Evolutionary conservation across 495 filamentous ascomycete genomes (phyloP), one percentile per base, ranked within the genome.

Genomic region (Staphylotrichum longicolle): DNA sequence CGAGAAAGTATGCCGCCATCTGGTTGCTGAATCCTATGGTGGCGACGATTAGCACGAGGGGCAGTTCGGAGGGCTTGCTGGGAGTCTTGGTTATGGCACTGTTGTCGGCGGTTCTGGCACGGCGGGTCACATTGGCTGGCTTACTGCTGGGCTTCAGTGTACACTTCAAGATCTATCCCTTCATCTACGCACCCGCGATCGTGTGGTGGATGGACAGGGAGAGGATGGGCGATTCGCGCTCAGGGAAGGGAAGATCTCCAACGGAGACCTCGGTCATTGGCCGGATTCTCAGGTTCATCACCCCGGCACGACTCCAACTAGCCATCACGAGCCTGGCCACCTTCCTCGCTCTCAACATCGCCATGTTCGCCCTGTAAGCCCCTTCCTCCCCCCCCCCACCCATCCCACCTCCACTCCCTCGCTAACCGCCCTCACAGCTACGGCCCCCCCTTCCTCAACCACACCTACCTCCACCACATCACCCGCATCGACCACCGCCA

Each of bases 11-110:
- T 63, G 87, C 92, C 0, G 82, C 84, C 61, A 88, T 96, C 39
- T 98, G 94, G 94, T 73, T 98, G 63, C 82, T 96, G 63, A 98
- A 98, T 68, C 94, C 94, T 0, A 97, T 98, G 91, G 95, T 98
- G 14, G 95, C 95, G 0, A 90, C 90, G 45, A 98, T 98, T 65
- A 94, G 89, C 71, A 97, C 94, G 27, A 77, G 94, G 39, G 94
- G 94, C 2, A 96, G 91, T 71, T 95, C 91, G 0, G 94, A 98
- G 73, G 95, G 95, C 0, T 70, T 98, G 5, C 74, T 98, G 11
- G 90, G 89, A 2, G 89, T 95, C 3, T 80, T 96, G 69, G 89
- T 95, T 27, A 83, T 87, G 46, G 88, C 84, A 3, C 66, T 98
- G 35, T 70, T 98, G 34, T 96, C 91, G 90, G 89, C 91, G 0